Percentiles rank a stretch among this genome's conserved stretches.
These are phyloP conservation scores for Suillus lakei DNA, from an alignment of 768 basidiomycete genomes.

Conservation along the genomic window DNA sequence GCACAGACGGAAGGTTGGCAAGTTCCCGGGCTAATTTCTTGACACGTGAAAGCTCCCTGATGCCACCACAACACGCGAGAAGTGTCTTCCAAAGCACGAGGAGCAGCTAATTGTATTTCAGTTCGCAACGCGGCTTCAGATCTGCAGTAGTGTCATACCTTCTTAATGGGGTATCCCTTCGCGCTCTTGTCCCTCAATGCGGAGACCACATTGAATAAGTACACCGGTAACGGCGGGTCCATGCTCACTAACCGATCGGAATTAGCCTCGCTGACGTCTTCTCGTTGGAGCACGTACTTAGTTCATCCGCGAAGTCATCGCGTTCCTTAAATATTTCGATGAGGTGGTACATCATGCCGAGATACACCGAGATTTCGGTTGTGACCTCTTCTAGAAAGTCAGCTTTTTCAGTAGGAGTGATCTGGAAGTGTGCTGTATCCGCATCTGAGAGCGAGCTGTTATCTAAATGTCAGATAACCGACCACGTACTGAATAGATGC, in stretches of 20 bases:
- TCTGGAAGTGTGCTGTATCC: conserved; percentile 72
- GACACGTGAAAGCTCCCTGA: conserved; percentile 82
- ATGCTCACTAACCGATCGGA: conserved; percentile 74
- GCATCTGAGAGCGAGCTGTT: conserved; percentile 75
- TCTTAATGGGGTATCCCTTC: conserved; percentile 97
- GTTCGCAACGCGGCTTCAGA: not conserved
- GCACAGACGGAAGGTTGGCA: conserved; percentile 65
- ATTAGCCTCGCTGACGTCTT: conserved; percentile 12
- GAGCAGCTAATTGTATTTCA: conserved; percentile 62
- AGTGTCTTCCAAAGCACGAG: conserved; percentile 95
- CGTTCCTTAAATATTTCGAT: conserved; percentile 93
- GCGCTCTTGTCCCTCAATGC: conserved; percentile 91
- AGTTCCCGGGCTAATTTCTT: conserved; percentile 88
- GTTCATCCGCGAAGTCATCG: conserved; percentile 93
- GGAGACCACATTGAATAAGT: conserved; percentile 89
- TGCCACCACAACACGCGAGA: conserved; percentile 90
- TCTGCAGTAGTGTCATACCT: conserved; percentile 51
- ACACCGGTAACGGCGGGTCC: conserved; percentile 92
- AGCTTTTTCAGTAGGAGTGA: conserved; percentile 69
- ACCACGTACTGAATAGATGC: conserved; percentile 12
- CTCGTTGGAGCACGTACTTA: conserved; percentile 65
- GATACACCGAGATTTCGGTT: conserved; percentile 90
- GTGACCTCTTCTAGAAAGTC: conserved; percentile 90
- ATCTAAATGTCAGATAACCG: conserved; percentile 11
- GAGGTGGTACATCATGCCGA: conserved; percentile 94